These are phyloP conservation scores for Scutellaria minor DNA, from an alignment of 257 asterid genomes.

Conservation along the genomic window DNA sequence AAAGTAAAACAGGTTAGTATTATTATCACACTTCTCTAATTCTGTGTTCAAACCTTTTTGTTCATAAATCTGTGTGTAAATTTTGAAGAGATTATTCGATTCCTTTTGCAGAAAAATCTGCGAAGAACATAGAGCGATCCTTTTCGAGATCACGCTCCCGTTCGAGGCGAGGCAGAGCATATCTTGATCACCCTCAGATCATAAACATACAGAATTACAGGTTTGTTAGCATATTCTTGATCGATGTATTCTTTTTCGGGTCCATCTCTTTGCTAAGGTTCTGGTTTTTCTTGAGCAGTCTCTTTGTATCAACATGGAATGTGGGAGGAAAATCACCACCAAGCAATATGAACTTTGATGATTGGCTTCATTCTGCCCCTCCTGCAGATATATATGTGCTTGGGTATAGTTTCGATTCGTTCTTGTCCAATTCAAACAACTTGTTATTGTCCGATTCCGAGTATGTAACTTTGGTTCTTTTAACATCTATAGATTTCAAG, in stretches of 20 bases:
- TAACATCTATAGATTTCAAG: constrained; percentile 70
- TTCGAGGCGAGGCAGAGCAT: constrained; percentile 74
- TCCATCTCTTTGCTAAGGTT: constrained; percentile 11
- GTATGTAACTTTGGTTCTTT: constrained; percentile 13
- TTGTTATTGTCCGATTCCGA: neutral
- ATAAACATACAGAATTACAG: constrained; percentile 77
- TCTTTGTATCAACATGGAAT: constrained; percentile 94
- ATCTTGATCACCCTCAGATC: constrained; percentile 95
- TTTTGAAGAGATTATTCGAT: neutral
- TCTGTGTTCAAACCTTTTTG: neutral
- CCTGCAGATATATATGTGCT: constrained; percentile 98
- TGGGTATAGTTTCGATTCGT: constrained; percentile 56
- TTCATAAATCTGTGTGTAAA: constrained; percentile 5
- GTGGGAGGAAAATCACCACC: constrained; percentile 95
- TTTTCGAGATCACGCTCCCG: constrained; percentile 73
- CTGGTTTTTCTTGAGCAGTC: constrained; percentile 46
- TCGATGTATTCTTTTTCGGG: constrained; percentile 4
- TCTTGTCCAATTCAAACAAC: neutral
- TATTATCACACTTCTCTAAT: constrained; percentile 14
- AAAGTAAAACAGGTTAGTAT: constrained; percentile 72
- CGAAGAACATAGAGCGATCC: constrained; percentile 62
- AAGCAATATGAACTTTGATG: constrained; percentile 78
- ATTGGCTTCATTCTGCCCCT: constrained; percentile 96
- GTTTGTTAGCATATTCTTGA: constrained; percentile 29
- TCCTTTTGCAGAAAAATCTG: constrained; percentile 68